Evolutionary conservation across 805 yeast genomes (phyloP), one percentile per base, ranked within the genome.

Genomic region (Brettanomyces nanus): DNA sequence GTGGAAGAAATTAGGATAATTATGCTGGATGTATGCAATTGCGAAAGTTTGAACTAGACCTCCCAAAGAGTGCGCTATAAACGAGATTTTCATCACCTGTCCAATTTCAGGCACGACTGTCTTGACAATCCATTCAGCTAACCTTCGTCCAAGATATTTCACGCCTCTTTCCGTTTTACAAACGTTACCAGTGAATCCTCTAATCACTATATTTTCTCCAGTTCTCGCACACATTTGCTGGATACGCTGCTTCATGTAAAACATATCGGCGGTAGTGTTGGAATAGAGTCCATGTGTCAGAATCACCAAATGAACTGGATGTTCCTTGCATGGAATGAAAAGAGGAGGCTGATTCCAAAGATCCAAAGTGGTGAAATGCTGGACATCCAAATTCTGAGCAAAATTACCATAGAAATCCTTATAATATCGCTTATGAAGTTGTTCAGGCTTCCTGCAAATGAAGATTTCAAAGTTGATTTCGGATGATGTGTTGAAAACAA

Each of bases 1-100:
- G 13, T 71, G 56, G 52, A 90, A 87, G 47, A 87, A 76, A 49
- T 75, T 70, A 0, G 95, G 94, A 42, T 77, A 68, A 41, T 73
- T 80, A 41, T 66, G 67, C 37, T 73, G 71, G 27, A 92, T 70
- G 53, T 86, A 82, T 3, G 90, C 92, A 29, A 92, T 66, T 1
- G 97, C 95, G 68, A 84, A 90, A 0, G 95, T 77, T 61, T 90
- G 97, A 7, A 83, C 83, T 14, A 85, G 73, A 0, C 98, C 98
- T 14, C 98, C 98, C 19, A 92, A 63, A 0, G 97, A 90, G 59
- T 92, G 98, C 2, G 92, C 95, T 17, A 92, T 65, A 51, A 92
- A 89, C 2, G 97, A 90, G 4, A 90, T 75, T 48, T 75, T 76
- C 10, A 60, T 58, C 6, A 85, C 76, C 4, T 63, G 49, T 15